Base-by-base conservation (phyloP, 2,329 filamentous ascomycete species). In the Pseudogymnoascus sp. region DNA sequence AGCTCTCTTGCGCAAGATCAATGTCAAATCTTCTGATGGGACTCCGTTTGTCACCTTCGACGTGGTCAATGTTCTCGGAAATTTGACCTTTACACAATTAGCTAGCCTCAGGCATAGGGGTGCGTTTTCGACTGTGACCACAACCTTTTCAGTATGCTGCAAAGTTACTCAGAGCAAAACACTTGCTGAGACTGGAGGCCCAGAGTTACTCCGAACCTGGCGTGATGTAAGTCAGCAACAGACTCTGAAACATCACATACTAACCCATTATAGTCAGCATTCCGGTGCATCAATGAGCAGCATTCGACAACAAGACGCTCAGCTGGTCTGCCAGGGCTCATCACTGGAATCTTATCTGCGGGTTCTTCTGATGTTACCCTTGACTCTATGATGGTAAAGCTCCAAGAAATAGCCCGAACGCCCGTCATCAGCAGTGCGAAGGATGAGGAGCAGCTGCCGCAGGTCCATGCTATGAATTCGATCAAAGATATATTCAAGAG, bases 381-480 rank as follows among this genome's bases (percentile, higher is more conserved):
- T 61, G 76, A 83, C 31, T 77, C 82, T 38, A 84, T 88, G 1
- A 86, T 95, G 71, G 71, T 73, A 5, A 83, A 85, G 35, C 79
- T 92, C 4, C 81, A 84, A 64, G 72, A 74, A 3, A 85, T 90
- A 61, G 84, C 86, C 5, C 74, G 78, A 25, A 74, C 77, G 21
- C 79, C 83, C 59, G 82, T 82, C 3, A 75, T 72, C 8, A 78
- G 81, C 42, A 78, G 80, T 0, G 80, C 84, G 63, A 84, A 82
- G 0, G 84, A 87, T 63, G 84, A 81, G 31, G 82, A 82, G 2
- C 87, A 89, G 41, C 77, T 97, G 4, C 89, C 92, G 0, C 93
- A 99, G 74, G 94, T 99, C 0, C 94, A 99, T 73, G 92, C 94
- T 0, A 83, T 96, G 71, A 99, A 99, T 72, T 96, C 90, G 64